phyloP scores from a whole-genome alignment of 2,329 filamentous ascomycete genomes.

The Colletotrichum plurivorum region DNA sequence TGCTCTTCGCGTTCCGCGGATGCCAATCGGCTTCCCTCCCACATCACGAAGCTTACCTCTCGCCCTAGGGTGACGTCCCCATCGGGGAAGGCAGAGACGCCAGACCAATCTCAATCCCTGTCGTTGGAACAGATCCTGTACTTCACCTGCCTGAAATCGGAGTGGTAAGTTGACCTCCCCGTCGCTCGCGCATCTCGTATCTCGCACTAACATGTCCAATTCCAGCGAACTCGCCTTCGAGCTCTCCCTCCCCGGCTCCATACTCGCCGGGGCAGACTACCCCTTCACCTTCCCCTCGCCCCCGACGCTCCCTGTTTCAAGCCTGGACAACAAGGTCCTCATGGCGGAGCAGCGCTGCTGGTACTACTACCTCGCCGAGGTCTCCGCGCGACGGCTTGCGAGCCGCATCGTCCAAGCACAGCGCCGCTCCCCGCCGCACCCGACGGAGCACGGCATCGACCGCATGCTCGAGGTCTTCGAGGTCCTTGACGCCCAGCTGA shows the following conservation, averaged over 20 bases:
- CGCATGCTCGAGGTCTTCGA: constrained; percentile 39
- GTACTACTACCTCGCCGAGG: constrained; percentile 40
- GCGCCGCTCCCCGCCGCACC: constrained; percentile 8
- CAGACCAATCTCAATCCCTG: constrained; percentile 17
- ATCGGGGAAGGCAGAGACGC: constrained; percentile 20
- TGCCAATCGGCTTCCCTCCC: too few species aligned
- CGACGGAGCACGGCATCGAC: constrained; percentile 33
- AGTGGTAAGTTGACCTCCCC: constrained; percentile 9
- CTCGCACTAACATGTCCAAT: background rate
- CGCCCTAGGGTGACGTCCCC: constrained; percentile 12
- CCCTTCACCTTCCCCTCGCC: constrained; percentile 32
- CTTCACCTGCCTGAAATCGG: constrained; percentile 40
- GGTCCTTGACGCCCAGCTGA: constrained; percentile 34
- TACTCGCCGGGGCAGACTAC: constrained; percentile 31
- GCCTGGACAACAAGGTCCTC: constrained; percentile 26
- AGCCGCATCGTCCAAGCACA: constrained; percentile 30
- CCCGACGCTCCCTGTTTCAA: constrained; percentile 18
- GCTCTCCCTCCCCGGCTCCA: constrained; percentile 31
- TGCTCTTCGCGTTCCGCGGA: too few species aligned
- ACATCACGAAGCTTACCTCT: background rate
- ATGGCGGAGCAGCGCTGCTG: constrained; percentile 37
- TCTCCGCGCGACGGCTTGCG: constrained; percentile 33
- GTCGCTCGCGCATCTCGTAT: background rate
- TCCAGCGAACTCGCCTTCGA: constrained; percentile 32
- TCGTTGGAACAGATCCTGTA: constrained; percentile 34